Evolutionary conservation across 2,329 filamentous ascomycete species (phyloP), one percentile per base, ranked within the genome.

Genomic region (Aspergillus glaucus): DNA sequence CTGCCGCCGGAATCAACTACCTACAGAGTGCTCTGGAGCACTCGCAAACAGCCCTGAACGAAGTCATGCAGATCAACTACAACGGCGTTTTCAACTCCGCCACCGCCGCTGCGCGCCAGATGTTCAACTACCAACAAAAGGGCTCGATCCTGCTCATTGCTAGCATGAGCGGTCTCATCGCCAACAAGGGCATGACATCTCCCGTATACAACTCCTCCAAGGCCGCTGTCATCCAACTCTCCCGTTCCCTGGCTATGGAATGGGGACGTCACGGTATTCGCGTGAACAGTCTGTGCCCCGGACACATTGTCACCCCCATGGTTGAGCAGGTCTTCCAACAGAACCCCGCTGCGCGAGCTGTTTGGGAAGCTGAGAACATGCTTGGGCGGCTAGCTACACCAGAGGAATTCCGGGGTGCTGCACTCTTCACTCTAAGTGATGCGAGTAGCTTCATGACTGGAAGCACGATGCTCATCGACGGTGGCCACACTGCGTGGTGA

Each of bases 261-360:
- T 80, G 71, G 77, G 75, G 68, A 44, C 68, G 67, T 24, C 66
- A 69, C 62, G 67, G 74, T 1, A 79, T 81, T 44, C 67, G 76
- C 2, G 78, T 81, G 10, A 81, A 81, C 55, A 74, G 71, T 15
- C 56, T 80, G 17, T 77, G 72, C 51, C 77, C 77, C 0, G 77
- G 77, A 0, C 77, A 80, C 50, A 78, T 80, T 41, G 67, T 79
- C 21, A 80, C 77, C 1, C 81, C 85, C 19, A 95, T 95, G 90
- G 87, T 92, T 1, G 81, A 88, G 64, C 79, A 81, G 50, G 79
- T 95, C 28, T 93, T 95, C 61, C 77, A 83, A 55, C 77, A 86
- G 54, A 87, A 81, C 56, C 89, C 89, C 0, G 86, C 90, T 60
- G 58, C 69, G 4, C 58, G 62, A 22, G 64, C 63, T 9, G 62